phyloP scores from a whole-genome alignment of 129 eudicot genomes.

The Arctium minus region DNA sequence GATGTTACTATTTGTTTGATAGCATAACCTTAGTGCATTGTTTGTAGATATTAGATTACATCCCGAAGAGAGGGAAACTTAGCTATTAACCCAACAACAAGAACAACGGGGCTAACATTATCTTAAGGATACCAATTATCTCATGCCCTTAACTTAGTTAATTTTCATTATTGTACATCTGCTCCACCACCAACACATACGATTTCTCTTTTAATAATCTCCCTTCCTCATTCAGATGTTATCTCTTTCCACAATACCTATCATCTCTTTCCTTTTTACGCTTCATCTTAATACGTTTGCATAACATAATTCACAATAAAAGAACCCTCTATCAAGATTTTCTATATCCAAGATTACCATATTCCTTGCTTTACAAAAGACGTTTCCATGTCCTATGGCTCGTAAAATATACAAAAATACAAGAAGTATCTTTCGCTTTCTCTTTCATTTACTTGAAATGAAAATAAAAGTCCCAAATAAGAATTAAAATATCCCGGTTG shows the following conservation, averaged over 20 bases:
- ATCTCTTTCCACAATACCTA: no score
- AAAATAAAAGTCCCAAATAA: neutral
- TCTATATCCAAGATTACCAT: neutral
- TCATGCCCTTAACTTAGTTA: no score
- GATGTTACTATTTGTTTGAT: neutral
- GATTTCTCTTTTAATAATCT: no score
- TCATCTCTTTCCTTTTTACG: no score
- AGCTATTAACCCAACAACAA: neutral
- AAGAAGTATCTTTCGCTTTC: neutral
- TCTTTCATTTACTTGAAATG: neutral
- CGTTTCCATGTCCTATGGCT: neutral
- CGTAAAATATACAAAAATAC: no score
- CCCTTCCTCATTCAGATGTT: no score
- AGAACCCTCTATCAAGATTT: neutral
- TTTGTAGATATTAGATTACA: no score
- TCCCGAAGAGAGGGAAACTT: neutral
- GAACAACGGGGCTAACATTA: neutral
- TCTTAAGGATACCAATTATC: no score
- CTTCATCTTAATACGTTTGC: no score
- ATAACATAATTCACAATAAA: no score
- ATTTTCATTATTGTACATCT: no score
- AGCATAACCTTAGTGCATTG: neutral
- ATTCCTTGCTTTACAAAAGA: no score
- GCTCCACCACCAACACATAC: neutral
- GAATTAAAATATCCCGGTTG: neutral